A percentile compares a stretch with the other conserved stretches of the same genome.
Conservation (phyloP, 495 filamentous ascomycete species). For the Aspergillus carlsbadensis region DNA sequence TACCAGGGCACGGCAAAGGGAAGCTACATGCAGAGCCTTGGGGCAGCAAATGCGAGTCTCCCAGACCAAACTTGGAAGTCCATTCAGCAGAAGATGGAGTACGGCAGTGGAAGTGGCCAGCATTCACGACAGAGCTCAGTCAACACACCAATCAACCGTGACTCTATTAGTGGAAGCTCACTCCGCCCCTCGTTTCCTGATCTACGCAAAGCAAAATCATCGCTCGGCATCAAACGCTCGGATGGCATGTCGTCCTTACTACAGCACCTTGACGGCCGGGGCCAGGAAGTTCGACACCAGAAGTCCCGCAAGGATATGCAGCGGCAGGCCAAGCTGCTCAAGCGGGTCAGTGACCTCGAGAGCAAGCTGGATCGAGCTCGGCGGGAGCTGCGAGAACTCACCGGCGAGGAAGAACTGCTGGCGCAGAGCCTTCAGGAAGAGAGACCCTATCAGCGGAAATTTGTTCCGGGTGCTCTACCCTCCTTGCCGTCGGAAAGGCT, state of each 20-base stretch:
- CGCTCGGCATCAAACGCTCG: constrained; percentile 28
- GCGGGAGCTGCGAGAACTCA: constrained; percentile 53
- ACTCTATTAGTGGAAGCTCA: constrained; percentile 18
- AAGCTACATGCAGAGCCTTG: constrained; percentile 28
- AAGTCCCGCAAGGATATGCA: constrained; percentile 60
- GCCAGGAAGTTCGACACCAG: constrained; percentile 42
- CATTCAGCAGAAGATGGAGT: constrained; percentile 38
- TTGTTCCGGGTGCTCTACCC: constrained; percentile 55
- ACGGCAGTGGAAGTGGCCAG: constrained; percentile 14
- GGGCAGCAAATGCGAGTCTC: constrained; percentile 20
- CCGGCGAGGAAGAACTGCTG: constrained; percentile 41
- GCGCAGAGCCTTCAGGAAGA: constrained; percentile 25
- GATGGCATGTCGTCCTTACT: constrained; percentile 22
- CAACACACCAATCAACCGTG: constrained; percentile 12
- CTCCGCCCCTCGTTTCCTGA: constrained; percentile 41
- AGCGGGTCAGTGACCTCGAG: constrained; percentile 66
- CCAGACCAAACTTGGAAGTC: constrained; percentile 43
- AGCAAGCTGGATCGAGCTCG: constrained; percentile 58
- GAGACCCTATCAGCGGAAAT: constrained; percentile 45
- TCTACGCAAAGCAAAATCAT: constrained; percentile 33
- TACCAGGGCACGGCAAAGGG: constrained; percentile 50
- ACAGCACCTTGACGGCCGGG: constrained; percentile 28
- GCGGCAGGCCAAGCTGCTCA: constrained; percentile 60
- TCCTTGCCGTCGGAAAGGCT: constrained; percentile 61
- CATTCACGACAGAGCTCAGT: constrained; percentile 27